Conservation (phyloP, 768 basidiomycete genomes). For the Tricholoma bakamatsutake region DNA sequence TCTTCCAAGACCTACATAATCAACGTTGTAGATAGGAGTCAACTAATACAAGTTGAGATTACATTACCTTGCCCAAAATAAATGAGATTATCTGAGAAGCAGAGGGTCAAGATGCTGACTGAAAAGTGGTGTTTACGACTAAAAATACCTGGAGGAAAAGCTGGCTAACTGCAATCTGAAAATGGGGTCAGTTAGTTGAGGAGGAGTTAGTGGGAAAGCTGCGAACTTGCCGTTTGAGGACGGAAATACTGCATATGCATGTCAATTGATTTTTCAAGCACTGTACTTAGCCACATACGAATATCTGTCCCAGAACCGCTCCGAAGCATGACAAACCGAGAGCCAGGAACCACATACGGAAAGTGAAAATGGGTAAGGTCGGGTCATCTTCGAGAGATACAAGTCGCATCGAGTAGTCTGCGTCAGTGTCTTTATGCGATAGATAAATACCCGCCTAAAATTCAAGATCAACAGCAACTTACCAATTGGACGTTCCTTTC, state of each 20-base stretch:
- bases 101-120: background rate
- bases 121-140: background rate
- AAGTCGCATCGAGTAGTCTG: slow-evolving; percentile 31
- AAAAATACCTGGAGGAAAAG: slow-evolving; percentile 26
- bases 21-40: background rate
- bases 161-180: slow-evolving; percentile 29
- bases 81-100: slow-evolving; percentile 33
- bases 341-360: slow-evolving; percentile 40
- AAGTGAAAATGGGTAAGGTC: slow-evolving; percentile 32
- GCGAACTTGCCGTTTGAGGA: slow-evolving; percentile 7
- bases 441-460: background rate
- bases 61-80: slow-evolving; percentile 34
- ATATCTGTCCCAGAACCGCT: slow-evolving; percentile 32
- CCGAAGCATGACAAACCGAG: slow-evolving; percentile 42
- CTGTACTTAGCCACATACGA: slow-evolving; percentile 19
- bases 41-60: background rate
- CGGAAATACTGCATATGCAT: slow-evolving; percentile 39
- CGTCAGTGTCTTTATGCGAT: slow-evolving; percentile 19
- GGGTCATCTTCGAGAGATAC: slow-evolving; percentile 36
- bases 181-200: background rate
- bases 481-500: slow-evolving; percentile 48
- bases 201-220: background rate
- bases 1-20: slow-evolving; percentile 20
- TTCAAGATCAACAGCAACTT: background rate
- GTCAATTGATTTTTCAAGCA: background rate